Base-by-base conservation (phyloP, 1,139 yeast species). In the Yamadazyma sp. region DNA sequence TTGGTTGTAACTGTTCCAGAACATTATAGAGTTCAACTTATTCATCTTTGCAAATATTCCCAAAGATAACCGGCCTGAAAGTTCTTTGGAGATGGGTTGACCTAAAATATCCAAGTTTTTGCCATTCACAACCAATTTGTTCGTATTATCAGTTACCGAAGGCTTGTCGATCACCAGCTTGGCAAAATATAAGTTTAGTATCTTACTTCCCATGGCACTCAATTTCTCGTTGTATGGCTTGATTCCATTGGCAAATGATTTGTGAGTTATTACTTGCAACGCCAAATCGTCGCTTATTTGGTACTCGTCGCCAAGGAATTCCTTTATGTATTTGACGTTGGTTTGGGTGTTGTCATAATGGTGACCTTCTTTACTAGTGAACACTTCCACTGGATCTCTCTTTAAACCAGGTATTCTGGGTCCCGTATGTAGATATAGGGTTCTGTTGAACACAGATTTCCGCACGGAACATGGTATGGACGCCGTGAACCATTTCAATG, bases 231-330 rank as follows among this genome's bases (percentile, higher is more conserved):
- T 90, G 62, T 84, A 87, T 14, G 97, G 96, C 53, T 82, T 81
- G 45, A 78, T 71, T 12, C 96, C 97, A 62, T 87, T 94, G 7
- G 95, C 95, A 70, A 89, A 90, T 29, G 96, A 86, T 64, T 90
- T 90, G 64, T 90, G 97, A 10, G 97, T 89, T 53, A 89, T 67
- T 25, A 86, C 80, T 64, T 90, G 97, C 44, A 88, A 66, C 27
- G 85, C 69, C 43, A 86, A 51, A 20, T 76, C 76, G 42, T 76
- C 76, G 17, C 81, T 73, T 39, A 78, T 61, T 45, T 61, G 53
- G 52, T 67, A 73, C 49, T 70, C 62, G 14, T 60, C 61, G 23
- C 57, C 47, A 33, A 84, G 64, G 44, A 81, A 73, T 24, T 57
- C 50, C 49, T 76, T 75, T 39, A 82, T 62, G 29, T 69, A 64